Percentiles rank a stretch among this genome's conserved stretches.
phyloP scores from a whole-genome alignment of 495 filamentous ascomycete genomes.

The Opeltia flavorubescens region DNA sequence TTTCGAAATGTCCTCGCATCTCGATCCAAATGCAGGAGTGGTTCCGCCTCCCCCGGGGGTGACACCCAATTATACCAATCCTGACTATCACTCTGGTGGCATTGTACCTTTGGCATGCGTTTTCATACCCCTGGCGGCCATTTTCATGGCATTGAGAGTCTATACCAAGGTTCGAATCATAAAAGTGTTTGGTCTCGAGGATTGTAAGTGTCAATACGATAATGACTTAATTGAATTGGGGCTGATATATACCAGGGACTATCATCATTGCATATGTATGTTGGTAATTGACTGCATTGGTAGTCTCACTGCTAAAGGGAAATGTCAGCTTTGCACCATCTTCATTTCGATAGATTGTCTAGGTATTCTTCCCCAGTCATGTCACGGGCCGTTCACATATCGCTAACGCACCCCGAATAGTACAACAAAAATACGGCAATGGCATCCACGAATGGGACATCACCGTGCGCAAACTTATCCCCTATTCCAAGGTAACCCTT shows the following conservation, averaged over 20 bases:
- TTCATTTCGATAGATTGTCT: too few relatives aligned
- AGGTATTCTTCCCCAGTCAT: too few relatives aligned
- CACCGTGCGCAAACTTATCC: conserved; percentile 2
- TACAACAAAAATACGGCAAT: too few relatives aligned
- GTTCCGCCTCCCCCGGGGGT: conserved; percentile 19
- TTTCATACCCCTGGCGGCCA: conserved; percentile 20
- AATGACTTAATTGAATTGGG: too few relatives aligned
- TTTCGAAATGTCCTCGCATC: background rate
- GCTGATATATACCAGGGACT: background rate
- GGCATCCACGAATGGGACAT: conserved; percentile 22
- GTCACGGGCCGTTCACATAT: too few relatives aligned
- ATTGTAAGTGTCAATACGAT: conserved; percentile 24
- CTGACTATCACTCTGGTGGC: conserved; percentile 12
- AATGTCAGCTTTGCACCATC: too few relatives aligned
- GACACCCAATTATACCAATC: conserved; percentile 23
- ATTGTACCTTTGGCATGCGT: conserved; percentile 23
- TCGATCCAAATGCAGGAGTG: conserved; percentile 3
- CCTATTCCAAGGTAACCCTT: conserved; percentile 11
- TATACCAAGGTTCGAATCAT: conserved; percentile 25
- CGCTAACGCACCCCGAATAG: too few relatives aligned
- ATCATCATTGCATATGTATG: conserved; percentile 10
- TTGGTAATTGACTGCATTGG: too few relatives aligned
- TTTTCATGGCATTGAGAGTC: conserved; percentile 18
- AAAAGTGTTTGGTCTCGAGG: conserved; percentile 23
- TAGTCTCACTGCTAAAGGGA: too few relatives aligned